Conservation (phyloP, 768 basidiomycete genomes). For the Pulveroboletus ravenelii region DNA sequence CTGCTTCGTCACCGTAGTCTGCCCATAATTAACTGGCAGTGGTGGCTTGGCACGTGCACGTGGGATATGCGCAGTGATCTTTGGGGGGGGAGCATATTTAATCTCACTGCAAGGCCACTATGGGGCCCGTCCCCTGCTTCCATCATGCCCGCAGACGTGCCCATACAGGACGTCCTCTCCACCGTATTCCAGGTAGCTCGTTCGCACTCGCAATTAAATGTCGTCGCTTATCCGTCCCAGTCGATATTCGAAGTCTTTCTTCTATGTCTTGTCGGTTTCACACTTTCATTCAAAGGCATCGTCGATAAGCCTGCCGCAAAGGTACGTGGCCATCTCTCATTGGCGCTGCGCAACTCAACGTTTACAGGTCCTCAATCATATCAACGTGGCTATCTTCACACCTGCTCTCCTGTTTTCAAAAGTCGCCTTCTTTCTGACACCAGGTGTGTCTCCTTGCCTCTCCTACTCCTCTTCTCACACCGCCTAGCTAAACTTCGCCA, state of each 20-base stretch:
- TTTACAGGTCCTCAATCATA: constrained; percentile 62
- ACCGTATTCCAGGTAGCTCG: constrained; percentile 27
- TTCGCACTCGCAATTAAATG: rapidly evolving
- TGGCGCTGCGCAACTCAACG: background rate
- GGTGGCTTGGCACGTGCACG: background rate
- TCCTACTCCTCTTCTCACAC: constrained; percentile 1
- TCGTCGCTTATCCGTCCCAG: constrained; percentile 33
- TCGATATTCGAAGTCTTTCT: constrained; percentile 88
- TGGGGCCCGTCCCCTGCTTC: background rate
- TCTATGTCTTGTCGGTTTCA: constrained; percentile 77
- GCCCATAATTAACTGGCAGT: too few relatives aligned
- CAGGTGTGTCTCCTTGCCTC: constrained; percentile 41
- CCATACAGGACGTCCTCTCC: constrained; percentile 16
- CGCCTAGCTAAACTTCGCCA: constrained; percentile 65
- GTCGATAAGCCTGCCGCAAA: constrained; percentile 88
- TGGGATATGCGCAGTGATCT: background rate
- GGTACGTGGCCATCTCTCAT: constrained; percentile 35
- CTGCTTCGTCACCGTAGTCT: too few relatives aligned
- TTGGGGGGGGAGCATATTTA: background rate
- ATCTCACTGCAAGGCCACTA: background rate
- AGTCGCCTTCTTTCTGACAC: constrained; percentile 87
- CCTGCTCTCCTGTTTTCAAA: constrained; percentile 89
- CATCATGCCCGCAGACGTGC: constrained; percentile 5
- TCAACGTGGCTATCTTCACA: constrained; percentile 89
- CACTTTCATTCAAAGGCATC: constrained; percentile 73